These are phyloP conservation scores for Sordariomycetes sp. DNA, from an alignment of 2,329 filamentous ascomycete genomes.

Conservation along the genomic window DNA sequence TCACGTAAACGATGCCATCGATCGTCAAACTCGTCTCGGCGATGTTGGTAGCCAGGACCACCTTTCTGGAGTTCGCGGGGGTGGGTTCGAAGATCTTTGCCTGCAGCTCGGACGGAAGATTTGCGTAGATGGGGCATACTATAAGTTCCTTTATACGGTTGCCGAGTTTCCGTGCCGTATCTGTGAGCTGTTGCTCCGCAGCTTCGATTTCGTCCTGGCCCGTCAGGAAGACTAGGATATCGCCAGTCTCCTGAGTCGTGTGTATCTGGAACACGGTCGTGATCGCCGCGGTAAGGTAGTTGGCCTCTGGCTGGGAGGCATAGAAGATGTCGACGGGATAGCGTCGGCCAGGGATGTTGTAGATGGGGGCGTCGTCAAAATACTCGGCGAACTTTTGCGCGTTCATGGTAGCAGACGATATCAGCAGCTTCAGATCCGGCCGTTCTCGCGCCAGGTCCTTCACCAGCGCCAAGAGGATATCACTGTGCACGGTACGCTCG, in stretches of 20 bases:
- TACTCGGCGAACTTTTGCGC: conserved; percentile 86
- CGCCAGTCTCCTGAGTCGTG: conserved; percentile 71
- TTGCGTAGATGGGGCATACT: conserved; percentile 89
- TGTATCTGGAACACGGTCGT: conserved; percentile 95
- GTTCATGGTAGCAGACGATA: conserved; percentile 91
- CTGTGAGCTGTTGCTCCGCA: conserved; percentile 71
- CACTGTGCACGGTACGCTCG: conserved; percentile 83
- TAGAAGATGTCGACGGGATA: conserved; percentile 91
- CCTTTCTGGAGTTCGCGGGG: conserved; percentile 74
- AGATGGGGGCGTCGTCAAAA: conserved; percentile 86
- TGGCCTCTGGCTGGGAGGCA: conserved; percentile 81
- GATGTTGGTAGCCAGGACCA: conserved; percentile 92
- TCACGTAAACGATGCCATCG: conserved; percentile 91
- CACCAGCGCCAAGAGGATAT: conserved; percentile 77
- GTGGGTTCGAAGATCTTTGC: conserved; percentile 92
- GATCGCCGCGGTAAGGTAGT: conserved; percentile 83
- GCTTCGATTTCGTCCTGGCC: conserved; percentile 95
- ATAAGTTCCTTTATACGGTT: conserved; percentile 77
- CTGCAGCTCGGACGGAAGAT: conserved; percentile 82
- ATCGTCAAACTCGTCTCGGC: conserved; percentile 94
- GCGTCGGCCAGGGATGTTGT: conserved; percentile 82
- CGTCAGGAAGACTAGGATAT: conserved; percentile 89
- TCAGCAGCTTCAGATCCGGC: conserved; percentile 79
- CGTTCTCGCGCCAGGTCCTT: conserved; percentile 80
- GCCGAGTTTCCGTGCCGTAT: conserved; percentile 80